Evolutionary conservation across 805 yeast genomes (phyloP).

Genomic region (Spathaspora girioi): DNA sequence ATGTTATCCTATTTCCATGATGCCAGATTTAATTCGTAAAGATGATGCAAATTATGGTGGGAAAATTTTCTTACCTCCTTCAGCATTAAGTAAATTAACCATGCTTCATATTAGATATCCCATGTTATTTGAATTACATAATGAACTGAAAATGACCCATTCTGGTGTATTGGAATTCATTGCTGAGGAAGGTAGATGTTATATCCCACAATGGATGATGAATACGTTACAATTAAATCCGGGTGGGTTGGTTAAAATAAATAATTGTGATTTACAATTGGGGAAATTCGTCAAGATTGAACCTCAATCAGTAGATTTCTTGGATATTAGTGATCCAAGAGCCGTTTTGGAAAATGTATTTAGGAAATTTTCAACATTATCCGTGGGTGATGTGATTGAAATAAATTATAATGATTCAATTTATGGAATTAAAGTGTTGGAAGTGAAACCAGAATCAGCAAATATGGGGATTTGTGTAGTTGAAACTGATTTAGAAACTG

Average conservation of each 20-base stretch:
- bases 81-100: constrained; percentile 83
- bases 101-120: constrained; percentile 93
- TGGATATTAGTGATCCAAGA: constrained; percentile 92
- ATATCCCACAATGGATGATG: constrained; percentile 97
- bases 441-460: constrained; percentile 72
- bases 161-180: constrained; percentile 95
- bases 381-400: constrained; percentile 80
- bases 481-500: constrained; percentile 95
- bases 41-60: constrained; percentile 91
- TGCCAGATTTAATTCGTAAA: constrained; percentile 71
- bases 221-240: constrained; percentile 65
- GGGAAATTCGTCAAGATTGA: constrained; percentile 90
- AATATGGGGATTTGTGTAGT: constrained; percentile 82
- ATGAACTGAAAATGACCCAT: constrained; percentile 72
- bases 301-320: constrained; percentile 90
- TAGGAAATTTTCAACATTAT: constrained; percentile 83
- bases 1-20: constrained; percentile 87
- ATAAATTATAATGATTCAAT: constrained; percentile 75
- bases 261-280: constrained; percentile 73
- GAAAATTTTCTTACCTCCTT: constrained; percentile 90
- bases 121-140: constrained; percentile 81
- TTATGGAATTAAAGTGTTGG: constrained; percentile 79
- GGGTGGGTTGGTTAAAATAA: constrained; percentile 76
- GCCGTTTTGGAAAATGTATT: constrained; percentile 93
- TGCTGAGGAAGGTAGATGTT: constrained; percentile 95